phyloP scores from a whole-genome alignment of 208 protist species.

The Wallacemonas collosoma region DNA sequence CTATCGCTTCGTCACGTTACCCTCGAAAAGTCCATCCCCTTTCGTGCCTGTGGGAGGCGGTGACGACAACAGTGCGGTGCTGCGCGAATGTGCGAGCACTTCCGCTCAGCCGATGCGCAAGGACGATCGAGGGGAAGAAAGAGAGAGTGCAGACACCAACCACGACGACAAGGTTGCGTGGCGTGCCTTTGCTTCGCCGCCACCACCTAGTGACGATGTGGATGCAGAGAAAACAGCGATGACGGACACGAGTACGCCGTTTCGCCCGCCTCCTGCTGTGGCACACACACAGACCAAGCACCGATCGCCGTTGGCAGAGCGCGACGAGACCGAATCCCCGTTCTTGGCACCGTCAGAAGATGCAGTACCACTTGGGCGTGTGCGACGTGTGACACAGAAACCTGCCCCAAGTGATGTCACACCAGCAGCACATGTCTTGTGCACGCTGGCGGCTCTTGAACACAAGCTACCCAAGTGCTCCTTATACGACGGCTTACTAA shows the following conservation, averaged over 20 bases:
- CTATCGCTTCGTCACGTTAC: constrained; percentile 21
- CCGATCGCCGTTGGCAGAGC: not conserved
- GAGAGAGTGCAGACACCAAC: too few species aligned
- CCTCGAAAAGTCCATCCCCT: constrained; percentile 35
- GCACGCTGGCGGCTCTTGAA: not conserved
- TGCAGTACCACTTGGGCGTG: not conserved
- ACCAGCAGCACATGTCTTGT: not conserved
- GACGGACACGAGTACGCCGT: constrained; percentile 4
- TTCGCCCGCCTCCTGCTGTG: constrained; percentile 16
- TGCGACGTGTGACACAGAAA: constrained; percentile 11
- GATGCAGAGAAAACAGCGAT: not conserved
- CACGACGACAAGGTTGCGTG: not conserved
- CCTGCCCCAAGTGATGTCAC: not conserved
- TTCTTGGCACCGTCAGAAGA: not conserved
- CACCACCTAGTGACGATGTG: not conserved
- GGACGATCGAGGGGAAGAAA: too few species aligned
- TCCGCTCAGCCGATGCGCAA: too few species aligned
- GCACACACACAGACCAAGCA: constrained; percentile 20
- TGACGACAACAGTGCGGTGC: not conserved
- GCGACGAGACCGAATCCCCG: not conserved
- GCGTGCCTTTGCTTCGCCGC: constrained; percentile 5
- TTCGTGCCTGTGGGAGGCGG: constrained; percentile 6
- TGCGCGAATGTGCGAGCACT: too few species aligned
- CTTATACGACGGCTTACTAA: constrained; percentile 2
- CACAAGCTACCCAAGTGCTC: constrained; percentile 8